A percentile compares a stretch with the other conserved stretches of the same genome.
Conservation (phyloP, 345 rosid species). For the Clausena lansium region DNA sequence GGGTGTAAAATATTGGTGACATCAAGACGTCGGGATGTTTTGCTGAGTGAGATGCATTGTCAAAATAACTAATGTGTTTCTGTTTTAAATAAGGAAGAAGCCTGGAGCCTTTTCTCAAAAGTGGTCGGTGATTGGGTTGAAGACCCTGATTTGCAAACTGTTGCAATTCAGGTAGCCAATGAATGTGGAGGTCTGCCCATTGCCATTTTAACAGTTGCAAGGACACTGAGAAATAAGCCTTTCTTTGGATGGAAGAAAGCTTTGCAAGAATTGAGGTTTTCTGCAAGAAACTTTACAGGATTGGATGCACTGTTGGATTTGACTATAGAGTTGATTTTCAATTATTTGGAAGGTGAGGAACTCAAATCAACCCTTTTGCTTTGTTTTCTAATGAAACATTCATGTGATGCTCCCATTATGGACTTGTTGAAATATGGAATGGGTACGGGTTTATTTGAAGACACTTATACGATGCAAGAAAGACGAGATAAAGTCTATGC, state of each 20-base stretch:
- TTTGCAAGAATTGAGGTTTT: conserved; percentile 6
- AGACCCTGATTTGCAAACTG: neutral
- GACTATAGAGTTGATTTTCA: neutral
- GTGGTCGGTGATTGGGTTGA: conserved; percentile 7
- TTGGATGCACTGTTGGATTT: neutral
- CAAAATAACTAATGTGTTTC: neutral
- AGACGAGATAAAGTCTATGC: neutral
- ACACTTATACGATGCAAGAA: neutral
- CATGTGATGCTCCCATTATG: neutral
- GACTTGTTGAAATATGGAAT: conserved; percentile 27
- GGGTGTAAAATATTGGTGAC: conserved; percentile 33
- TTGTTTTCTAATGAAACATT: neutral
- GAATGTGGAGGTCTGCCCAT: conserved; percentile 22
- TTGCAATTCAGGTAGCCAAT: conserved; percentile 17
- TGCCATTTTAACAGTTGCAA: conserved; percentile 19
- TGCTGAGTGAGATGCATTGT: conserved; percentile 14
- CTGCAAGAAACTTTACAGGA: neutral
- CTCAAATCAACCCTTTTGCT: neutral
- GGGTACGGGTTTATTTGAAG: conserved; percentile 22
- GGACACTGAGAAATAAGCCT: conserved; percentile 6
- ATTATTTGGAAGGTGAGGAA: neutral
- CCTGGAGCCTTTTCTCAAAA: conserved; percentile 25
- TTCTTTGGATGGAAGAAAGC: conserved; percentile 3
- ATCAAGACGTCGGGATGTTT: conserved; percentile 14
- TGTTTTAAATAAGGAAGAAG: conserved; percentile 5